phyloP scores from a whole-genome alignment of 352 stramenopile genomes.

The Pythium diclinum region DNA sequence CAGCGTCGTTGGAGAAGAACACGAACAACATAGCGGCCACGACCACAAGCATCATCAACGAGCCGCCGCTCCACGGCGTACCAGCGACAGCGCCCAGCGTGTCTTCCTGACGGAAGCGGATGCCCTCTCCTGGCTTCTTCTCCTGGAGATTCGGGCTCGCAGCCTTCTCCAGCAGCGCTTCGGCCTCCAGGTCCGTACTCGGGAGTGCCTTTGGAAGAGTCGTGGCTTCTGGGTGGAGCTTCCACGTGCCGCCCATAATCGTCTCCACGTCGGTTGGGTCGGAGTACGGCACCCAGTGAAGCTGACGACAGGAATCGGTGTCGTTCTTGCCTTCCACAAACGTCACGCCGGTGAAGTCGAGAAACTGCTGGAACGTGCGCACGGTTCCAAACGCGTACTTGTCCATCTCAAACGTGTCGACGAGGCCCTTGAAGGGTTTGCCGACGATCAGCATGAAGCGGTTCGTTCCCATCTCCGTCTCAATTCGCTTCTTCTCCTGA shows the following conservation, averaged over 20 bases:
- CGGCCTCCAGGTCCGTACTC: constrained; percentile 1
- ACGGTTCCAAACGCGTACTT: constrained; percentile 34
- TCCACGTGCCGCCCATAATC: constrained; percentile 30
- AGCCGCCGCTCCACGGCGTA: constrained; percentile 27
- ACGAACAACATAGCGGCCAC: constrained; percentile 59
- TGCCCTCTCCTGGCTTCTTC: constrained; percentile 23
- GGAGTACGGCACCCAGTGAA: constrained; percentile 43
- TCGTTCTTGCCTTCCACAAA: constrained; percentile 29
- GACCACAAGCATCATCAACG: constrained; percentile 54
- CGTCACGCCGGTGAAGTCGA: constrained; percentile 39
- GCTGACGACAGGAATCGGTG: constrained; percentile 33
- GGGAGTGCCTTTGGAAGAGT: neutral
- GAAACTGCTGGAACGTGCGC: constrained; percentile 34
- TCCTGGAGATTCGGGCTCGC: constrained; percentile 24
- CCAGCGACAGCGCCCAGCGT: constrained; percentile 29
- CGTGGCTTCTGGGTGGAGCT: constrained; percentile 19
- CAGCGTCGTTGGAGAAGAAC: constrained; percentile 60
- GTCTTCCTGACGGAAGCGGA: constrained; percentile 45
- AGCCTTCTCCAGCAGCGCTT: constrained; percentile 23
- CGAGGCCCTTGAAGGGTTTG: constrained; percentile 31
- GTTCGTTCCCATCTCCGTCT: constrained; percentile 34
- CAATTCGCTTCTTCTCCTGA: constrained; percentile 25
- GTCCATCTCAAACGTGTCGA: constrained; percentile 38
- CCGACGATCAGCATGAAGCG: constrained; percentile 37
- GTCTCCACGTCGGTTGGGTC: constrained; percentile 30